A percentile compares a stretch with the other conserved stretches of the same genome.
Conservation (phyloP, 768 basidiomycete genomes). For the Suillus spraguei region DNA sequence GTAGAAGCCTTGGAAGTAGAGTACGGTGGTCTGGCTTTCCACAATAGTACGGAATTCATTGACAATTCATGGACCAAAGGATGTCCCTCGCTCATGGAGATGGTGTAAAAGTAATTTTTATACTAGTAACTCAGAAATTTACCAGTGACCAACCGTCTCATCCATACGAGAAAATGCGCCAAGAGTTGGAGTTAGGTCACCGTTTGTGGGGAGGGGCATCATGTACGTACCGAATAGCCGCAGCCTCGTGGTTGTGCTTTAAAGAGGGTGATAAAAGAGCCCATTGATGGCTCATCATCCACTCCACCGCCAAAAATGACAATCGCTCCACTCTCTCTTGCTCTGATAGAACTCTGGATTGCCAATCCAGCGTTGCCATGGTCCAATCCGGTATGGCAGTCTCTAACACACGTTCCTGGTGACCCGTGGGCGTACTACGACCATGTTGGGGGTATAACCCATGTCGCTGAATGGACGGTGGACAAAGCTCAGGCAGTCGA, state of each 20-base stretch:
- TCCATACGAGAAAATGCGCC: neutral
- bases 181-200: neutral
- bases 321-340: neutral
- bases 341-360: neutral
- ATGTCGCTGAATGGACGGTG: neutral
- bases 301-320: neutral
- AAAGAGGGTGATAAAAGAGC: neutral
- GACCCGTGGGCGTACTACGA: neutral
- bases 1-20: too few species aligned
- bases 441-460: neutral
- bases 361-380: neutral
- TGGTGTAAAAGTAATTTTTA: neutral
- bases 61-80: neutral
- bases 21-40: too few species aligned
- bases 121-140: neutral
- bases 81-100: neutral
- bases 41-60: too few species aligned
- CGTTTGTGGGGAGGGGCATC: neutral
- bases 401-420: neutral
- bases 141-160: neutral
- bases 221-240: neutral
- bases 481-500: neutral
- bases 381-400: conserved; percentile 2
- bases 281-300: neutral
- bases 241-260: neutral